Conservation (phyloP, 768 basidiomycete genomes). For the Suillus lakei region DNA sequence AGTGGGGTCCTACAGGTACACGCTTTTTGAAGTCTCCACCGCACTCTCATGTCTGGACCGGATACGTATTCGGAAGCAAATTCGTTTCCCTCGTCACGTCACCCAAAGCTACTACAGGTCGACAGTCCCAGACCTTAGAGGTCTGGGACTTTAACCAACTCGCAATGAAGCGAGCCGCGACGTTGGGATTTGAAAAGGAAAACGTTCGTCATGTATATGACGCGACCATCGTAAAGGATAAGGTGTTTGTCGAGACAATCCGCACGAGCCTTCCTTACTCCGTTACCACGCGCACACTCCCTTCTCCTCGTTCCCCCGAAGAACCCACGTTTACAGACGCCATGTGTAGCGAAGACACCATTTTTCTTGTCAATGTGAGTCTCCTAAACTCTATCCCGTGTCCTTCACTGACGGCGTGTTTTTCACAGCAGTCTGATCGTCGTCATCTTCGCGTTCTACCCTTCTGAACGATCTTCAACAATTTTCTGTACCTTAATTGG, state of each 20-base stretch:
- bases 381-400: not conserved
- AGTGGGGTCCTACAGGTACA: constrained; percentile 55
- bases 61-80: constrained; percentile 56
- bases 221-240: constrained; percentile 28
- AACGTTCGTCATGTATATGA: constrained; percentile 24
- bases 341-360: constrained; percentile 62
- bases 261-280: constrained; percentile 53
- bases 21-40: constrained; percentile 45
- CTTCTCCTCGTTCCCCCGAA: constrained; percentile 9
- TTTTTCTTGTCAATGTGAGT: constrained; percentile 54
- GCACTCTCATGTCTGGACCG: constrained; percentile 55
- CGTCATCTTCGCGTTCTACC: constrained; percentile 34
- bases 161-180: constrained; percentile 31
- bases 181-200: not conserved
- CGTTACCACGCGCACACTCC: constrained; percentile 33
- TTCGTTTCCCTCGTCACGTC: constrained; percentile 38
- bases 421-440: constrained; percentile 18
- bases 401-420: not conserved
- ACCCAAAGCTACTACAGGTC: not conserved
- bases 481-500: no score
- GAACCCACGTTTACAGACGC: constrained; percentile 29
- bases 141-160: constrained; percentile 59
- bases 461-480: no score
- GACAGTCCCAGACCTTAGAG: constrained; percentile 30
- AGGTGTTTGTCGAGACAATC: constrained; percentile 46